Percentiles rank a stretch among this genome's conserved stretches.
phyloP scores from a whole-genome alignment of 495 filamentous ascomycete genomes.

The Darksidea phi region DNA sequence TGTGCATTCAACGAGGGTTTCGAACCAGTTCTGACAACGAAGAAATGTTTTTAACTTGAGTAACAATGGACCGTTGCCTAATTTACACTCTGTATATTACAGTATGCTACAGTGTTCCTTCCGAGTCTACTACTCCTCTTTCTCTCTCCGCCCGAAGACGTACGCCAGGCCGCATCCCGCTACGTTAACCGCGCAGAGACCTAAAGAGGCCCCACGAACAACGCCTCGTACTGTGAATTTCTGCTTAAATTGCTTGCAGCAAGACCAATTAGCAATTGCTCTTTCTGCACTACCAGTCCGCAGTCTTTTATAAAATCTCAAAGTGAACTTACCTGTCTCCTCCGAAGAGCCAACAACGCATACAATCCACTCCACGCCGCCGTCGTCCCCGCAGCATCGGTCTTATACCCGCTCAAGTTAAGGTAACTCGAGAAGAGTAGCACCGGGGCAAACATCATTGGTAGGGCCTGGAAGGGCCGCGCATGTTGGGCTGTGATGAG shows the following conservation, averaged over 20 bases:
- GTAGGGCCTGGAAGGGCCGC: conserved; percentile 70
- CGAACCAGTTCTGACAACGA: too few species aligned
- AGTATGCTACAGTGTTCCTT: conserved; percentile 3
- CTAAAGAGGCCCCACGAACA: conserved; percentile 70
- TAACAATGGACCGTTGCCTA: not conserved
- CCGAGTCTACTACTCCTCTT: conserved; percentile 24
- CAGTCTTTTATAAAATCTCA: too few species aligned
- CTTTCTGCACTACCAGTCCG: too few species aligned
- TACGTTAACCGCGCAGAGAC: conserved; percentile 66
- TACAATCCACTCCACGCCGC: conserved; percentile 88
- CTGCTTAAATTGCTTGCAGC: conserved; percentile 46
- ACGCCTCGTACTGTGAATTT: conserved; percentile 68
- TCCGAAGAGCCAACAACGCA: conserved; percentile 68
- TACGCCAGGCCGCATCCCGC: conserved; percentile 71
- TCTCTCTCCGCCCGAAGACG: conserved; percentile 50
- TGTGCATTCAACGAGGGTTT: too few species aligned
- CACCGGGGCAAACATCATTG: conserved; percentile 77
- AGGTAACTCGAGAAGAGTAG: conserved; percentile 86
- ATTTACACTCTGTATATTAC: conserved; percentile 1
- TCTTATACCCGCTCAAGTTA: conserved; percentile 72
- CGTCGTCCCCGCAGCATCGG: conserved; percentile 77
- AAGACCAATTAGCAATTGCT: conserved; percentile 3
- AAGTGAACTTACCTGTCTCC: conserved; percentile 52
- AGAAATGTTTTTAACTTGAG: too few species aligned
- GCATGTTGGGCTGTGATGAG: conserved; percentile 74